Percentiles rank a stretch among this genome's conserved stretches.
Conservation (phyloP, 352 stramenopile species). For the Pythium angustatum region DNA sequence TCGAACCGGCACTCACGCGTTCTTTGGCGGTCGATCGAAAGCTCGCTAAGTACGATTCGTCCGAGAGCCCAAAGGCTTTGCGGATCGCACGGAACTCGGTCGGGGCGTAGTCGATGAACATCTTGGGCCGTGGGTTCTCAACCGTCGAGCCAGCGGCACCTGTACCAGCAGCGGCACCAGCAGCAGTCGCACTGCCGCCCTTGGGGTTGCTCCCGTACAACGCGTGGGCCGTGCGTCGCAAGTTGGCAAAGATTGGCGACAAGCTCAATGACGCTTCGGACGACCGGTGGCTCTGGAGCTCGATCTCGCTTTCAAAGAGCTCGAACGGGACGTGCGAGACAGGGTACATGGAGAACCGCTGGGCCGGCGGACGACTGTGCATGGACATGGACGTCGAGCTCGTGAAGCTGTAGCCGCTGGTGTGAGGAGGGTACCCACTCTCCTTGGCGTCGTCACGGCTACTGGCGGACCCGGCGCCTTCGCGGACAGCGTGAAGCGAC, state of each 20-base stretch:
- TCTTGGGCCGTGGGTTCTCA: constrained; percentile 61
- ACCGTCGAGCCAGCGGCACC: constrained; percentile 2
- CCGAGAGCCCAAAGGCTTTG: constrained; percentile 55
- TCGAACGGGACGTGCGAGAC: constrained; percentile 77
- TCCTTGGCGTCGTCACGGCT: constrained; percentile 8
- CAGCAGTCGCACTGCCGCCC: constrained; percentile 26
- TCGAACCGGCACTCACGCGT: constrained; percentile 75
- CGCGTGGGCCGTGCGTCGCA: constrained; percentile 48
- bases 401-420: constrained; percentile 14
- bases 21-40: constrained; percentile 81
- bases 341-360: constrained; percentile 63
- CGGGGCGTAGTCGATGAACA: constrained; percentile 78
- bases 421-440: not conserved
- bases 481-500: constrained; percentile 6
- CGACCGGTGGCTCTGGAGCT: constrained; percentile 55
- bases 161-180: constrained; percentile 1
- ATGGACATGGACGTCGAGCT: not conserved
- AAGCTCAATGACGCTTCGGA: constrained; percentile 30
- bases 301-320: constrained; percentile 76
- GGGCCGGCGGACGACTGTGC: not conserved
- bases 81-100: constrained; percentile 67
- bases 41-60: constrained; percentile 71
- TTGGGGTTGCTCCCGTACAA: constrained; percentile 36
- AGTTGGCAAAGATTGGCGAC: constrained; percentile 47
- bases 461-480: not conserved